These are phyloP conservation scores for Ophiostoma populinum DNA, from an alignment of 2,329 filamentous ascomycete genomes.

Conservation along the genomic window DNA sequence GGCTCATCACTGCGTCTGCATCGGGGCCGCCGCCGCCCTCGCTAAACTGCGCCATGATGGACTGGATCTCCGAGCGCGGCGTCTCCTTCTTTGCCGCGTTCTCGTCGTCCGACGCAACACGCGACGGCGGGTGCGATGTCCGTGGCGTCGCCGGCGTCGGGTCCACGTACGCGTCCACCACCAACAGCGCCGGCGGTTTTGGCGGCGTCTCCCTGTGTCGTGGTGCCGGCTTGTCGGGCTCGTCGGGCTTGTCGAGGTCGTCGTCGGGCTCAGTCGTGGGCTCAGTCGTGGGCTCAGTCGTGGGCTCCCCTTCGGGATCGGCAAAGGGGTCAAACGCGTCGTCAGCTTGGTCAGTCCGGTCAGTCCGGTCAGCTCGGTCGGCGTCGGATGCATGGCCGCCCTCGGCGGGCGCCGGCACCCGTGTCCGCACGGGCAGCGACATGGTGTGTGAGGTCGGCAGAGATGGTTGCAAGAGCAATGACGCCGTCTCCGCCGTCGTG, in stretches of 20 bases:
- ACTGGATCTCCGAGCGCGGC: slow-evolving; percentile 78
- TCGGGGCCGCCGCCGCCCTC: slow-evolving; percentile 54
- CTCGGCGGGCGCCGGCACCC: too few relatives aligned
- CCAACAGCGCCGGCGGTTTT: background rate
- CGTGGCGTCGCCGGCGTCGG: slow-evolving; percentile 40
- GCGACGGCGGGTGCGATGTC: slow-evolving; percentile 35
- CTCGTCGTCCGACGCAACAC: slow-evolving; percentile 33
- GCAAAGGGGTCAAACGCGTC: slow-evolving; percentile 5
- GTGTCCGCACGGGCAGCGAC: too few relatives aligned
- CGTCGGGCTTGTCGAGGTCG: background rate
- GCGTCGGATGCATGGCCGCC: too few relatives aligned
- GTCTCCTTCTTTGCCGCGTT: background rate
- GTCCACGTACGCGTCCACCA: slow-evolving; percentile 37
- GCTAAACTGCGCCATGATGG: slow-evolving; percentile 92
- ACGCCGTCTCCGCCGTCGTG: too few relatives aligned
- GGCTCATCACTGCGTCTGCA: slow-evolving; percentile 81
- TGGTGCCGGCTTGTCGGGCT: too few relatives aligned
- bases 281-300: too few relatives aligned
- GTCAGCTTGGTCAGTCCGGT: background rate
- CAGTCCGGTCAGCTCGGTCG: too few relatives aligned
- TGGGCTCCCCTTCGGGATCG: slow-evolving; percentile 5
- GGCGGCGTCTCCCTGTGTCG: too few relatives aligned
- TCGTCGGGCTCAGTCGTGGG: background rate
- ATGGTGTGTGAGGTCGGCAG: too few relatives aligned
- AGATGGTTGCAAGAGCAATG: too few relatives aligned